Evolutionary conservation across 2,329 filamentous ascomycete species (phyloP), one percentile per base, ranked within the genome.

Genomic region (Ophiostoma fasciatum): DNA sequence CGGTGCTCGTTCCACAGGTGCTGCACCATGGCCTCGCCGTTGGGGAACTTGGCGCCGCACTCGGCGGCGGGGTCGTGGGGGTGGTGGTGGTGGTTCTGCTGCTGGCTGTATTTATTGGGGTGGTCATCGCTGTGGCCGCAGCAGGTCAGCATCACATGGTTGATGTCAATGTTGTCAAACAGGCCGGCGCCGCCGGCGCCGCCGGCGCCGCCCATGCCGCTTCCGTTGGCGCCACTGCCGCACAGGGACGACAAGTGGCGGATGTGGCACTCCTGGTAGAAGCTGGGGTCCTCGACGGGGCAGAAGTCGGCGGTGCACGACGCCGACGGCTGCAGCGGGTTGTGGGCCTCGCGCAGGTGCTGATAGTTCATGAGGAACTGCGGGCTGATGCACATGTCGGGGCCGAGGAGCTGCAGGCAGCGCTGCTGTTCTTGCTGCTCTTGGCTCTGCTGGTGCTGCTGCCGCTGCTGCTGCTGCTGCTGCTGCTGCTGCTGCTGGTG

Each of bases 241-340:
- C 31, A 32, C 8, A 32, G 30, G 9, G 30, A 14, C 13, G 19
- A 11, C 23, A 36, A 11, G 21, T 45, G 40, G 11, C 31, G 37
- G 11, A 47, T 31, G n/a, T 45, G 44, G 34, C 45, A 47, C 23
- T 45, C 35, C 12, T 45, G 35, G 31, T 46, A 47, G 21, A 47
- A 47, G 23, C 14, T 42, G 17, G 45, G 45, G 15, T 46, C 44
- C 1, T 47, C 38, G 4, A 47, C 38, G 2, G 45, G 45, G 22
- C 45, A 47, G 4, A 33, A 14, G 0, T 39, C 18, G 4, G 37
- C 43, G 4, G 23, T 42, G 33, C 45, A 47, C 3, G 36, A 35
- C n/a, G n/a, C n/a, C 8, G 38, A 20, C 2, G 44, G 44, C 26
- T 45, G 38, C 3, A 40, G 22, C 1, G 45, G 45, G 26, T 47